Base-by-base conservation (phyloP, 371 early-diverging fungal genomes). In the Sporodiniella umbellata region DNA sequence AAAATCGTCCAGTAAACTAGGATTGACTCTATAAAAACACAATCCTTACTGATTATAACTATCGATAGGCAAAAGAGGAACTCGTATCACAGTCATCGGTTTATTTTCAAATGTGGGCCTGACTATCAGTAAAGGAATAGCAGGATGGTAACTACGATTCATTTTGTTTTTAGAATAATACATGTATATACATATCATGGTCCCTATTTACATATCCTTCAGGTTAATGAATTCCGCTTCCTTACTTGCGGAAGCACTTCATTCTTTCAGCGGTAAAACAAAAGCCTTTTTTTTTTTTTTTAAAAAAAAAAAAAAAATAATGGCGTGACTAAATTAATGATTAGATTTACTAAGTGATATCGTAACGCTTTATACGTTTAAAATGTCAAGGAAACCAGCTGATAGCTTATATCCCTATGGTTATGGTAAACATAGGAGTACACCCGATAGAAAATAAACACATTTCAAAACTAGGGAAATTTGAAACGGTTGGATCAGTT, bases 221-320 rank as follows among this genome's bases (percentile, higher is more conserved):
- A 81, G 81, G 75, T 31, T 73, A 12, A 80, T 83, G 72, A 81
- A 86, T 67, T 86, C 86, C n/a, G 82, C 84, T 8, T 81, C 88
- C 8, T 60, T 87, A 38, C 35, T 87, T 25, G 88, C 88, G 0
- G 88, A 87, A 46, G 83, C 87, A 4, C 70, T 75, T 8, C 87
- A 87, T 64, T 85, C 85, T 24, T 58, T 83, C 30, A 80, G 81
- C 59, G 82, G 82, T 76, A 69, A 66, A 12, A 0, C 38, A 11
- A 17, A 14, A n/a, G 21, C 18, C 25, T 24, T 33, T 28, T 35
- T 33, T n/a, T 22, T 31, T 31, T 46, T 46, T 46, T 46, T 46
- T 14, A 39, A 18, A 39, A 39, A 39, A n/a, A n/a, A n/a, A n/a
- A n/a, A n/a, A n/a, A n/a, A n/a, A n/a, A n/a, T n/a, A n/a, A 39